Evolutionary conservation across 1,139 yeast species (phyloP).

Genomic region (Taphrina flavorubra): DNA sequence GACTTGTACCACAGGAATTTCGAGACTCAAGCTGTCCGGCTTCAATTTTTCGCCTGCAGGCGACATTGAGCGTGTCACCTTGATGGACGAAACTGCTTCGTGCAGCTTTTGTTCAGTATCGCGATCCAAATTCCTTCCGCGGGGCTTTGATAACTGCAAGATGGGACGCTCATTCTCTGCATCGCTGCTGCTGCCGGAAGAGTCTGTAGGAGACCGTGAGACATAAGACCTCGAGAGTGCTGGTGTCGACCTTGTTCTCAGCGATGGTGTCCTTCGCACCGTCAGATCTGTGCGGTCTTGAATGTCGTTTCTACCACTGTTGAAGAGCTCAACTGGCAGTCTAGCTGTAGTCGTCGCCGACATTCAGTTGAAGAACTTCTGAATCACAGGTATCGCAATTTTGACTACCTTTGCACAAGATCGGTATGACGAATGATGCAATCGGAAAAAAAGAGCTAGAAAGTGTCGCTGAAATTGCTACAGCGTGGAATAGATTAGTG

Average conservation of each 20-base stretch:
- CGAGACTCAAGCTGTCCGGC: background rate
- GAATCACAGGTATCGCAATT: too few species aligned
- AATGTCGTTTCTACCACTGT: background rate
- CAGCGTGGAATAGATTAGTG: background rate
- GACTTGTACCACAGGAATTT: conserved; percentile 4
- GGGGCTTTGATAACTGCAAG: conserved; percentile 5
- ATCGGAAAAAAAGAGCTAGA: background rate
- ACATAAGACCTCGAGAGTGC: conserved; percentile 2
- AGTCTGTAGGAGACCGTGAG: conserved; percentile 3
- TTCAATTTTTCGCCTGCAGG: conserved; percentile 3
- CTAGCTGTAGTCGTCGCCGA: conserved; percentile 27
- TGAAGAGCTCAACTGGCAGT: conserved; percentile 4
- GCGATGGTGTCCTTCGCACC: conserved; percentile 8
- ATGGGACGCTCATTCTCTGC: conserved; percentile 12
- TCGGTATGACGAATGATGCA: background rate
- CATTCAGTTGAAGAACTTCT: background rate
- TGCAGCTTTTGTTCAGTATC: conserved; percentile 33
- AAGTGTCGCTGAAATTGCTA: background rate
- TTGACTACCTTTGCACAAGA: too few species aligned
- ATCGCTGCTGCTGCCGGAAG: conserved; percentile 33
- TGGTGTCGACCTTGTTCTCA: conserved; percentile 25
- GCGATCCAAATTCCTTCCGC: conserved; percentile 22
- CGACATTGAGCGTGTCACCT: conserved; percentile 32
- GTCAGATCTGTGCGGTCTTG: background rate
- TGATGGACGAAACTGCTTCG: conserved; percentile 33